phyloP scores from a whole-genome alignment of 2,329 filamentous ascomycete species.

The Xylariaceae sp. region DNA sequence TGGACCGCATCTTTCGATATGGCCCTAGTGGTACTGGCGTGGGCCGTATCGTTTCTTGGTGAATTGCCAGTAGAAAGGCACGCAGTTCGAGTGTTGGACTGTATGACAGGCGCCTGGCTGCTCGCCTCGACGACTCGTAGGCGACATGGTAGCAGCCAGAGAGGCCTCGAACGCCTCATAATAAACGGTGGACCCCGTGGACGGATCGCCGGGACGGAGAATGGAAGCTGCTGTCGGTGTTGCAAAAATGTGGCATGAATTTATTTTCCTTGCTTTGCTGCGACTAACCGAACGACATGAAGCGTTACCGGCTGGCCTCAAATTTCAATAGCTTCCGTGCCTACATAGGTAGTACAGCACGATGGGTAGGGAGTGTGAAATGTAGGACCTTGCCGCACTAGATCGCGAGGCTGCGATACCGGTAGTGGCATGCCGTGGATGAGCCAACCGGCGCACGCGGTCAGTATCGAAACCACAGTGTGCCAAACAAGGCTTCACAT shows the following conservation, averaged over 20 bases:
- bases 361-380: too few species aligned
- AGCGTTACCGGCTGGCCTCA: too few species aligned
- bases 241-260: neutral
- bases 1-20: neutral
- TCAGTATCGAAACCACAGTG: too few species aligned
- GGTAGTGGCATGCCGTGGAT: too few species aligned
- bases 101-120: slow-evolving; percentile 16
- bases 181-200: slow-evolving; percentile 14
- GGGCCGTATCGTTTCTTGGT: slow-evolving; percentile 13
- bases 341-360: too few species aligned
- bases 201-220: slow-evolving; percentile 2
- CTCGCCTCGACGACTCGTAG: slow-evolving; percentile 26
- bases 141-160: slow-evolving; percentile 34
- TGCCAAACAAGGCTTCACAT: too few species aligned
- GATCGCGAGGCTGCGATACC: too few species aligned
- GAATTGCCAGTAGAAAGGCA: slow-evolving; percentile 24
- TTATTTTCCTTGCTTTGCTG: too few species aligned
- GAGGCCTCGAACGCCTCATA: slow-evolving; percentile 30
- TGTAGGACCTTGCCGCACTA: too few species aligned
- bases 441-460: too few species aligned
- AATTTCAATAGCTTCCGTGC: too few species aligned
- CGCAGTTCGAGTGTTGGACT: slow-evolving; percentile 23
- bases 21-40: neutral
- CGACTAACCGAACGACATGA: too few species aligned
- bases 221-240: neutral